Percentiles rank a stretch among this genome's conserved stretches.
Conservation (phyloP, 129 eudicot genomes). For the Saussurea involucrata region DNA sequence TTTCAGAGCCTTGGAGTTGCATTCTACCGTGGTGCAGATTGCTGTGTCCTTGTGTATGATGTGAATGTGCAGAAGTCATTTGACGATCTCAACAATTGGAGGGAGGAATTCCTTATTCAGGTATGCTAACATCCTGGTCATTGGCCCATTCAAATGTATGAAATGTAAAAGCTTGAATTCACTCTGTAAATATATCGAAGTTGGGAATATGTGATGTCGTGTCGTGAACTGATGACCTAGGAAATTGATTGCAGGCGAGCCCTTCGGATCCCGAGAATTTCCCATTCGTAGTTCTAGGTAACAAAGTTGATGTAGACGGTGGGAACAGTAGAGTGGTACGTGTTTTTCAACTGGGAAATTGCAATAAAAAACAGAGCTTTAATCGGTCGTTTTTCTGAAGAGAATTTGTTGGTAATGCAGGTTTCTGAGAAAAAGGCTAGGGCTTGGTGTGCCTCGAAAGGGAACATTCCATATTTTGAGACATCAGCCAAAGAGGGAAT, state of each 20-base stretch:
- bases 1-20: constrained; percentile 98
- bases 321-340: constrained; percentile 93
- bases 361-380: neutral
- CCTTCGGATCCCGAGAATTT: constrained; percentile 97
- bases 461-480: constrained; percentile 95
- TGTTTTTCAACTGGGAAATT: neutral
- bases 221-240: constrained; percentile 14
- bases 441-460: constrained; percentile 98
- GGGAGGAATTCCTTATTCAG: constrained; percentile 96
- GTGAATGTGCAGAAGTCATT: constrained; percentile 87
- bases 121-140: constrained; percentile 32
- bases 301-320: constrained; percentile 89
- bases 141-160: neutral
- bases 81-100: constrained; percentile 85
- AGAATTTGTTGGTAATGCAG: constrained; percentile 25
- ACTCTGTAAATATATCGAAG: neutral
- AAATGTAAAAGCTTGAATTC: neutral
- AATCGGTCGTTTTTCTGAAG: neutral
- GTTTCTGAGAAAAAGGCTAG: constrained; percentile 97
- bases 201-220: neutral
- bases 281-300: constrained; percentile 90
- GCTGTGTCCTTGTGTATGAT: constrained; percentile 97
- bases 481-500: constrained; percentile 96
- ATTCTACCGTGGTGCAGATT: constrained; percentile 97
- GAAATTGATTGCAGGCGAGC: constrained; percentile 73